A percentile compares a stretch with the other conserved stretches of the same genome.
These are phyloP conservation scores for Melocanna baccifera DNA, from an alignment of 176 grass and related monocot species.

Conservation along the genomic window DNA sequence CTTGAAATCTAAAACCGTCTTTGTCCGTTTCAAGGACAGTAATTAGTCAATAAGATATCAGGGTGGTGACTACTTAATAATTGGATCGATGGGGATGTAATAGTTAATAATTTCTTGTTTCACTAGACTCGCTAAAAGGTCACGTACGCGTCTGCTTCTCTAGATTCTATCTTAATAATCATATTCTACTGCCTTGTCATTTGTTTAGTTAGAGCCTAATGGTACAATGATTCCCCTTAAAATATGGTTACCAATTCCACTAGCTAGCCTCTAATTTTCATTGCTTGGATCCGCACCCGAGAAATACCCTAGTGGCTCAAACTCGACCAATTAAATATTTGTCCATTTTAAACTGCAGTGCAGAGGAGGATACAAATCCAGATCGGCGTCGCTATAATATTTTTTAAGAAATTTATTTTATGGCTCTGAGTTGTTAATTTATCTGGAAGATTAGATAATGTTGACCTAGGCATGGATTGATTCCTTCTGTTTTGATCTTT, in stretches of 20 bases:
- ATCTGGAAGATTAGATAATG: not conserved
- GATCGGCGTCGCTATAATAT: not conserved
- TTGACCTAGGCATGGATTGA: constrained; percentile 1
- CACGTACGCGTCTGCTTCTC: constrained; percentile 1
- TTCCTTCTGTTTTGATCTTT: not conserved
- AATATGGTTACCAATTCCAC: constrained; percentile 39
- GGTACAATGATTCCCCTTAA: constrained; percentile 44
- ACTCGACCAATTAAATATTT: not conserved
- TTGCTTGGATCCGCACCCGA: constrained; percentile 11
- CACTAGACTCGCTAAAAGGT: constrained; percentile 12
- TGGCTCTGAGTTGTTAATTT: not conserved
- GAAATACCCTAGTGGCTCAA: constrained; percentile 2
- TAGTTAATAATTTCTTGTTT: constrained; percentile 7
- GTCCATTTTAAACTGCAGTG: not conserved
- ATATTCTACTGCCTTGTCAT: constrained; percentile 4
- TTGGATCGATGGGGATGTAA: not conserved
- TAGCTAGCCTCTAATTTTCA: constrained; percentile 17
- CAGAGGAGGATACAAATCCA: not conserved
- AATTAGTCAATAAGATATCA: constrained; percentile 21
- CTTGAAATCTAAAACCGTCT: constrained; percentile 13
- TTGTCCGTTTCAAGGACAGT: not conserved
- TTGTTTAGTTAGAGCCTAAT: not conserved
- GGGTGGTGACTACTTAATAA: not conserved
- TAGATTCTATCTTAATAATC: constrained; percentile 26
- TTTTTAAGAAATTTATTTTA: not conserved